These are phyloP conservation scores for Radiomyces spectabilis DNA, from an alignment of 192 early-diverging fungal genomes.

Conservation along the genomic window DNA sequence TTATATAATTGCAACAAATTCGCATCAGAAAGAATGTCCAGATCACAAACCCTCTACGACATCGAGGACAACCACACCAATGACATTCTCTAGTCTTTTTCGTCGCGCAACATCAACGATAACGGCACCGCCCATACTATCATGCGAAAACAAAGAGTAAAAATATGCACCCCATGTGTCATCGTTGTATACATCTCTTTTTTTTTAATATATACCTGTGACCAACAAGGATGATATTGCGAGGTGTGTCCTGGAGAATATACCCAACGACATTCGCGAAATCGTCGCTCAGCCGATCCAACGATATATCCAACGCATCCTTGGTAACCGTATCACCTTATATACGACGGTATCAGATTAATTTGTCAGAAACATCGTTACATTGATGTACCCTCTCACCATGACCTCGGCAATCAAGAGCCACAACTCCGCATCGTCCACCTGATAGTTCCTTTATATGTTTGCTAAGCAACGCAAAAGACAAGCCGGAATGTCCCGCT, in stretches of 20 bases:
- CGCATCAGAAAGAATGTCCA: too few species aligned
- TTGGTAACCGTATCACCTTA: slow-evolving; percentile 36
- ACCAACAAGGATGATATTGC: slow-evolving; percentile 64
- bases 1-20: too few species aligned
- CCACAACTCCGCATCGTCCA: slow-evolving; percentile 37
- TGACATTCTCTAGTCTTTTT: slow-evolving; percentile 34
- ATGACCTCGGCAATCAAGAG: slow-evolving; percentile 68
- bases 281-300: slow-evolving; percentile 54
- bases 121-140: slow-evolving; percentile 77
- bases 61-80: slow-evolving; percentile 66
- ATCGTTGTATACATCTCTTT: background rate
- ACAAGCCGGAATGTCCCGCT: slow-evolving; percentile 61
- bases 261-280: slow-evolving; percentile 36
- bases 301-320: slow-evolving; percentile 44
- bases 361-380: background rate
- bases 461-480: slow-evolving; percentile 57
- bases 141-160: background rate
- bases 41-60: slow-evolving; percentile 87
- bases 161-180: background rate
- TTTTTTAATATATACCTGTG: slow-evolving; percentile 64
- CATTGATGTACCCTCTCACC: slow-evolving; percentile 34
- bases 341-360: background rate
- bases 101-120: slow-evolving; percentile 54
- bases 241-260: slow-evolving; percentile 36
- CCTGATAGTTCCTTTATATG: slow-evolving; percentile 37